Evolutionary conservation across 1,139 yeast genomes (phyloP).

Genomic region (Diutina mesorugosa): DNA sequence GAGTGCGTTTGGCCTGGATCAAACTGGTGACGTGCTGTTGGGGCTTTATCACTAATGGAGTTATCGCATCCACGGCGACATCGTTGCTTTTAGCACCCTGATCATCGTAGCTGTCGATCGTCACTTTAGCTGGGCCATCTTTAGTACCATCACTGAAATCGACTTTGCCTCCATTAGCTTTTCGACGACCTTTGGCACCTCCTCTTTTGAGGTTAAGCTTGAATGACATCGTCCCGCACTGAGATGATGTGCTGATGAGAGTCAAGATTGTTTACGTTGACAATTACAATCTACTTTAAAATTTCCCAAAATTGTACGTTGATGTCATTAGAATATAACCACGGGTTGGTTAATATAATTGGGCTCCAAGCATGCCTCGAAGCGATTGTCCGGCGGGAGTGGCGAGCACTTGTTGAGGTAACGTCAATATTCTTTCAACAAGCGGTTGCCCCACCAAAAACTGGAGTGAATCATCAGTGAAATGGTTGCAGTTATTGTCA

Average conservation of each 20-base stretch:
- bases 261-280: background rate
- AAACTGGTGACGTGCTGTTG: background rate
- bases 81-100: background rate
- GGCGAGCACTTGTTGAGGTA: slow-evolving; percentile 44
- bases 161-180: background rate
- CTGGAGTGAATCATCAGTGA: slow-evolving; percentile 44
- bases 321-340: background rate
- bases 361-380: slow-evolving; percentile 16
- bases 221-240: background rate
- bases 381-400: slow-evolving; percentile 46
- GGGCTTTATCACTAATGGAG: background rate
- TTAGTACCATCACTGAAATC: background rate
- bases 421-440: slow-evolving; percentile 35
- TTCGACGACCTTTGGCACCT: background rate
- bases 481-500: slow-evolving; percentile 59
- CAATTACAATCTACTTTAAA: background rate
- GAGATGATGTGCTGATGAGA: background rate
- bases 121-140: background rate
- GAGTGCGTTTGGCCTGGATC: background rate
- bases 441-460: slow-evolving; percentile 42
- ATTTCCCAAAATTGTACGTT: background rate
- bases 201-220: background rate
- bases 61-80: background rate
- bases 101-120: background rate
- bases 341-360: background rate